Conservation (phyloP, 352 stramenopile species). For the Phytopythium delawarense region DNA sequence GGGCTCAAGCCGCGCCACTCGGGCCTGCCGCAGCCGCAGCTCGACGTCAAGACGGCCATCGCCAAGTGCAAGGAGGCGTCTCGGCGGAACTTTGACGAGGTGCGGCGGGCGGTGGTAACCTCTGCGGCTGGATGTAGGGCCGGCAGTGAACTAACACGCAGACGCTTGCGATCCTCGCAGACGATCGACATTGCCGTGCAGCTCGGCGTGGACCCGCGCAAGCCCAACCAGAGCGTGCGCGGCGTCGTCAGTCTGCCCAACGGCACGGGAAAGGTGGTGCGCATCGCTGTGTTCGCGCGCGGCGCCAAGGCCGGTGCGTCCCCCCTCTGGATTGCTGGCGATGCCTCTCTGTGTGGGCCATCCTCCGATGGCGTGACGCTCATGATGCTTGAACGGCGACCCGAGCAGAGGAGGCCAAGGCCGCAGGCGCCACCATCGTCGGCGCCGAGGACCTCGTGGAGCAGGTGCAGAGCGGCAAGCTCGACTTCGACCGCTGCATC, state of each 20-base stretch:
- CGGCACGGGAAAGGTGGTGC: conserved; percentile 83
- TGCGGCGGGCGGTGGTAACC: conserved; percentile 12
- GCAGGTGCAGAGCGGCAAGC: conserved; percentile 83
- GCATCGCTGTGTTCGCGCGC: conserved; percentile 89
- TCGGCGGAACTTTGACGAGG: conserved; percentile 83
- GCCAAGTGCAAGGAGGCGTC: conserved; percentile 51
- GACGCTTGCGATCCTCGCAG: conserved; percentile 20
- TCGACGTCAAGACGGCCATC: conserved; percentile 61
- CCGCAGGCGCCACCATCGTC: conserved; percentile 86
- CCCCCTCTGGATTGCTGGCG: background rate
- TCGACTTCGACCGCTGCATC: conserved; percentile 91
- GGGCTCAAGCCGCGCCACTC: conserved; percentile 56
- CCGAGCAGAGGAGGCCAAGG: conserved; percentile 75
- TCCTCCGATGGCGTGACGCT: background rate
- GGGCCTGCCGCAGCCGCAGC: conserved; percentile 40
- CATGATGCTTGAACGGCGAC: background rate
- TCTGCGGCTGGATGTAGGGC: background rate
- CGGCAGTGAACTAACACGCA: background rate
- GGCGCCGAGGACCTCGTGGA: conserved; percentile 90
- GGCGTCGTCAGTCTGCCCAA: conserved; percentile 84
- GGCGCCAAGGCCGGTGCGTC: conserved; percentile 65
- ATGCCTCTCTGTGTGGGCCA: background rate
- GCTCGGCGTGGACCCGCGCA: conserved; percentile 81
- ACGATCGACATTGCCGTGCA: conserved; percentile 83
- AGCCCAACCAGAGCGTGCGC: conserved; percentile 87